Evolutionary conservation across 1,284 basidiomycete species (phyloP), one percentile per base, ranked within the genome.

Genomic region (Marasmius fiardii): DNA sequence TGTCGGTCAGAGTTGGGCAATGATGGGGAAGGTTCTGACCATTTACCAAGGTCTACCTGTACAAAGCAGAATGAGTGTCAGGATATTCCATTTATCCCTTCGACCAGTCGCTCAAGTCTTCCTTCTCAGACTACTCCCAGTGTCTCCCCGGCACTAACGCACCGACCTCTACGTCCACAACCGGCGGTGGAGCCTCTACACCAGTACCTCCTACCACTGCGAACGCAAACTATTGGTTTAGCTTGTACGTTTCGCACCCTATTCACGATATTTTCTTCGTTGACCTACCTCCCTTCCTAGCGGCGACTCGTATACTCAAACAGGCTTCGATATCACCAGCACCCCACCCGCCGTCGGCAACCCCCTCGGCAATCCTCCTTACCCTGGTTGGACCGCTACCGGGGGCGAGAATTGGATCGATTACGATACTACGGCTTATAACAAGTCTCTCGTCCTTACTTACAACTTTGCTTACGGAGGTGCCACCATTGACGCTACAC

Each of bases 381-480:
- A 79, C 64, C 81, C 82, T 0, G 82, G 82, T 14, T 80, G 67
- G 57, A 84, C 82, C 0, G 78, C 79, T 0, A 78, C 75, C 4
- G 81, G 81, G 12, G 80, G 81, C 20, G 69, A 71, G 41, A 83
- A 84, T 68, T 85, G 80, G 79, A 74, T 84, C 56, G 82, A 80
- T 56, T 74, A 73, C 53, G 69, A 74, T 54, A 79, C 81, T 0
- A 71, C 71, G 2, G 65, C 71, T 34, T 76, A 74, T 69, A 84
- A 85, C 71, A 75, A 71, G 34, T 81, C 81, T 4, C 63, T 75
- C 6, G 58, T 82, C 52, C 70, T 81, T 39, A 80, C 80, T 0
- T 84, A 82, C 69, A 84, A 84, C 67, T 83, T 78, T 60, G 82
- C 82, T 0, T 82, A 81, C 60, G 81, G 82, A 31, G 82, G 81